Conservation (phyloP, 2,329 filamentous ascomycete species). For the Cordyceps tenuipes region DNA sequence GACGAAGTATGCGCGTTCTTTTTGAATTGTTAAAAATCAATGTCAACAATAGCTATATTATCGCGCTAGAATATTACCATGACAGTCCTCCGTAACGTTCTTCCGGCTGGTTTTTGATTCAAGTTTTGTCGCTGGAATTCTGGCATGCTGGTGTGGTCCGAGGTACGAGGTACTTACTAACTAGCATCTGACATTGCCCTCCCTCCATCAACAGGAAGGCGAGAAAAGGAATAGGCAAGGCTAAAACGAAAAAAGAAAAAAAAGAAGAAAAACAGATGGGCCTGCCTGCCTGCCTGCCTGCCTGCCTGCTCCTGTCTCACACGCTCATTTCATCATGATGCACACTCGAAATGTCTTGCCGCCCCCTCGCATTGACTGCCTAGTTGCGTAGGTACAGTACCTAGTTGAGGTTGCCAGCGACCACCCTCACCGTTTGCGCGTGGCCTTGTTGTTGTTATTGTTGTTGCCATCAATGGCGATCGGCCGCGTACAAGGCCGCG, state of each 20-base stretch:
- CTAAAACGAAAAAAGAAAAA: not conserved
- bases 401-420: not conserved
- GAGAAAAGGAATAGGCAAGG: not conserved
- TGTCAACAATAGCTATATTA: no score
- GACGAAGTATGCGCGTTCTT: not conserved
- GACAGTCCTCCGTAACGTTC: no score
- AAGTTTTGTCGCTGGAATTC: no score
- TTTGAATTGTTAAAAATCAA: not conserved
- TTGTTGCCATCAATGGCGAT: no score
- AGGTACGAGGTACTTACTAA: not conserved
- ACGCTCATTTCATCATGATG: not conserved
- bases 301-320: not conserved
- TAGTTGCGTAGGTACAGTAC: no score
- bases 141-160: not conserved
- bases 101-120: not conserved
- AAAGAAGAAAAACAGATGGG: no score
- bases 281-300: no score
- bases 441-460: no score
- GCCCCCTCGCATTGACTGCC: constrained; percentile 2
- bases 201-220: not conserved
- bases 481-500: not conserved
- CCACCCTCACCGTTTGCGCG: not conserved
- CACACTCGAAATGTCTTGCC: constrained; percentile 5
- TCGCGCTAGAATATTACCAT: no score
- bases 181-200: not conserved